Percentiles rank a stretch among this genome's conserved stretches.
phyloP scores from a whole-genome alignment of 805 yeast species.

The Candida insectalens region DNA sequence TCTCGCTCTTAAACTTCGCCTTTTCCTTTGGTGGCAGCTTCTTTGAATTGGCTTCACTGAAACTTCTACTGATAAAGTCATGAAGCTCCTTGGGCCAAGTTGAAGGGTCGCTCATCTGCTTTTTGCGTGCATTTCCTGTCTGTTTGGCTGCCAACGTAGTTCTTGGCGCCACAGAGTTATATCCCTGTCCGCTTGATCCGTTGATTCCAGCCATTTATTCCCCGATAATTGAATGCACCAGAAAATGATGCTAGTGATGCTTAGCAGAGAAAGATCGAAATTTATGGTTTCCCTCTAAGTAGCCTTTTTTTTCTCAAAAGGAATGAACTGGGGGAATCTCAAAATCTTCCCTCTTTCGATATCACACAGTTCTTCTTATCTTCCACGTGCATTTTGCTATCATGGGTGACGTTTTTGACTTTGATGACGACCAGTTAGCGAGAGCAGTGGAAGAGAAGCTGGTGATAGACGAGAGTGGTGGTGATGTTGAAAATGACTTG shows the following conservation, averaged over 20 bases:
- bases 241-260: too few relatives aligned
- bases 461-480: conserved; percentile 1
- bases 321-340: too few relatives aligned
- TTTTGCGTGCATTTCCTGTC: too few relatives aligned
- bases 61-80: conserved; percentile 38
- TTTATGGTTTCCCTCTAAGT: too few relatives aligned
- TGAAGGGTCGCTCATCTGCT: conserved; percentile 19
- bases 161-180: conserved; percentile 1
- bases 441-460: conserved; percentile 3
- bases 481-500: conserved; percentile 5
- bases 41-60: conserved; percentile 29
- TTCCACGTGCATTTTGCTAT: neutral
- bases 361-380: neutral
- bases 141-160: too few relatives aligned
- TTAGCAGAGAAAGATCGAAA: too few relatives aligned
- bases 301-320: too few relatives aligned
- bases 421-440: conserved; percentile 20
- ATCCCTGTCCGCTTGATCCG: too few relatives aligned
- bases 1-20: conserved; percentile 35
- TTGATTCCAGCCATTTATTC: too few relatives aligned
- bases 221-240: too few relatives aligned
- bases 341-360: too few relatives aligned
- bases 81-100: conserved; percentile 50
- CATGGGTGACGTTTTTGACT: conserved; percentile 19
- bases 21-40: conserved; percentile 23